Conservation (phyloP, 495 filamentous ascomycete genomes). For the Trichoderma gamsii region DNA sequence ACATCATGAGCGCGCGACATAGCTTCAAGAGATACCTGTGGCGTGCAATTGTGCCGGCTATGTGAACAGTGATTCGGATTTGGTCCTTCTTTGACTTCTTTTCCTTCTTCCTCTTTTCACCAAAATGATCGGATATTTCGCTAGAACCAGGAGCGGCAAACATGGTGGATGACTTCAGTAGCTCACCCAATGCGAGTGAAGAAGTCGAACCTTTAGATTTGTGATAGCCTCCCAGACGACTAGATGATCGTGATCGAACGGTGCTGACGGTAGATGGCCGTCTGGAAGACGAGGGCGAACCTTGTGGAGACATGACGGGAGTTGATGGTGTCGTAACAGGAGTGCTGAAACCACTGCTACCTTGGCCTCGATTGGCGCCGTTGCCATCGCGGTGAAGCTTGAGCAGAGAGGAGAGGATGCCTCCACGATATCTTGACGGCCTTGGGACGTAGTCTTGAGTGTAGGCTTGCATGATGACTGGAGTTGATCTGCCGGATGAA, state of each 20-base stretch:
- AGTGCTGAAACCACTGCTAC: slow-evolving; percentile 26
- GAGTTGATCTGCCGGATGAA: slow-evolving; percentile 19
- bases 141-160: slow-evolving; percentile 30
- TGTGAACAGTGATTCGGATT: slow-evolving; percentile 79
- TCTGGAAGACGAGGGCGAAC: slow-evolving; percentile 37
- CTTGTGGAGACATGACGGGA: slow-evolving; percentile 43
- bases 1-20: slow-evolving; percentile 81
- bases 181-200: slow-evolving; percentile 42
- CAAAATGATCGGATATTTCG: slow-evolving; percentile 28
- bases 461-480: slow-evolving; percentile 29
- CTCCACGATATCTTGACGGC: slow-evolving; percentile 65
- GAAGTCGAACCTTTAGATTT: slow-evolving; percentile 27
- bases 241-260: slow-evolving; percentile 14
- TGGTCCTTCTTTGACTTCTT: slow-evolving; percentile 21
- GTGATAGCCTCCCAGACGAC: slow-evolving; percentile 11
- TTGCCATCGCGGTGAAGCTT: slow-evolving; percentile 58
- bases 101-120: slow-evolving; percentile 32
- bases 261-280: slow-evolving; percentile 58
- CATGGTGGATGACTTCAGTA: slow-evolving; percentile 51
- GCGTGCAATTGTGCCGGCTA: slow-evolving; percentile 74
- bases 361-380: slow-evolving; percentile 18
- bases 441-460: slow-evolving; percentile 60
- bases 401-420: slow-evolving; percentile 70
- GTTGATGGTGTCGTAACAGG: slow-evolving; percentile 26
- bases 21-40: slow-evolving; percentile 81